phyloP scores from a whole-genome alignment of 345 rosid species.

The Moringa oleifera region DNA sequence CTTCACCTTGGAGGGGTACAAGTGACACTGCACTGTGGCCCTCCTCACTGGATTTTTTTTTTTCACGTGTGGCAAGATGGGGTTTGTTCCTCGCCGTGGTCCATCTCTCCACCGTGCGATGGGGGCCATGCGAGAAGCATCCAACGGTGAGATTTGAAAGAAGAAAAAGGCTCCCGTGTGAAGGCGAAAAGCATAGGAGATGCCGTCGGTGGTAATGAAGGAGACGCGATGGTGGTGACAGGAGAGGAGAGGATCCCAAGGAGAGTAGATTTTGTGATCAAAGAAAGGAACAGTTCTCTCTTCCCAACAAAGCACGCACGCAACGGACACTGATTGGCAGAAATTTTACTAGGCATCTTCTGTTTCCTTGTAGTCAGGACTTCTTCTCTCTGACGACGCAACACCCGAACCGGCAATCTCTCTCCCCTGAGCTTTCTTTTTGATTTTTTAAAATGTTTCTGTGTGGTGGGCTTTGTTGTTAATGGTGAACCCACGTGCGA shows the following conservation, averaged over 20 bases:
- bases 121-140: neutral
- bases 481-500: constrained; percentile 26
- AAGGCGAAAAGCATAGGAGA: no score
- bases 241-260: constrained; percentile 3
- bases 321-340: no score
- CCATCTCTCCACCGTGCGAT: constrained; percentile 1
- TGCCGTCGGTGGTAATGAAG: no score
- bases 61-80: constrained; percentile 7
- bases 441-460: no score
- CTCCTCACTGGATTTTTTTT: neutral
- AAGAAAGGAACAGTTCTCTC: constrained; percentile 15
- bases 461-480: neutral
- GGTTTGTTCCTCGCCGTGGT: constrained; percentile 3
- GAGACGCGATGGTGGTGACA: neutral
- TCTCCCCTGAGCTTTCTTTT: no score
- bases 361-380: no score
- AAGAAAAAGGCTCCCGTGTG: no score
- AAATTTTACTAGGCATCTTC: no score
- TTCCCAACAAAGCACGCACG: no score
- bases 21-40: neutral
- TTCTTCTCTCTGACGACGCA: neutral
- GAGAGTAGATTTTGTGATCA: neutral
- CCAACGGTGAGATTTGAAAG: no score
- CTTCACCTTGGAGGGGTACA: neutral
- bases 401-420: neutral